Evolutionary conservation across 2,329 filamentous ascomycete species (phyloP).

Genomic region (Aspergillus aculeatinus): DNA sequence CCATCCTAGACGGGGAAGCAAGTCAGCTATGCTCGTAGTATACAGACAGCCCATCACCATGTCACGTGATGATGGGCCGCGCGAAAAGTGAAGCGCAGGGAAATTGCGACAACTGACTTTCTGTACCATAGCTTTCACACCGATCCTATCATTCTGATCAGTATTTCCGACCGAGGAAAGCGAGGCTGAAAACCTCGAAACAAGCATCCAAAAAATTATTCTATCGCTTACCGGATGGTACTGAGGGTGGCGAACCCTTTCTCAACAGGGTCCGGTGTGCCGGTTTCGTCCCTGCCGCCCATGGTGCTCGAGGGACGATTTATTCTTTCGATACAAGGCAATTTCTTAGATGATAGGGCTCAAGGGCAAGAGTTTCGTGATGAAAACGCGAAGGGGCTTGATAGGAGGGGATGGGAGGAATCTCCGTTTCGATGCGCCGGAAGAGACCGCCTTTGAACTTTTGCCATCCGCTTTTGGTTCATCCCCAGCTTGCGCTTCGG

Average conservation of each 20-base stretch:
- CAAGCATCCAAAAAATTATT: slow-evolving; percentile 9
- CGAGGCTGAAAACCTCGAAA: slow-evolving; percentile 1
- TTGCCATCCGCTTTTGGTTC: slow-evolving; percentile 18
- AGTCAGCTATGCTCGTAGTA: background rate
- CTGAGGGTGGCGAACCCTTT: slow-evolving; percentile 82
- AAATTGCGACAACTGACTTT: slow-evolving; percentile 55
- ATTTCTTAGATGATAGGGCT: slow-evolving; percentile 11
- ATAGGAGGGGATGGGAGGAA: slow-evolving; percentile 18
- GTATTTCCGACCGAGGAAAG: slow-evolving; percentile 38
- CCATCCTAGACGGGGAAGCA: slow-evolving; percentile 58
- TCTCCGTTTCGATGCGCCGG: slow-evolving; percentile 11
- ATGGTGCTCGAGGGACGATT: slow-evolving; percentile 37
- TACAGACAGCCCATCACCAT: background rate
- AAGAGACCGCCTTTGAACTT: slow-evolving; percentile 23
- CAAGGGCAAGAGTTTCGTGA: slow-evolving; percentile 12
- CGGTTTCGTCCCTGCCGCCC: slow-evolving; percentile 58
- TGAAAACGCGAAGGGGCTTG: slow-evolving; percentile 10
- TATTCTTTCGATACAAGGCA: background rate
- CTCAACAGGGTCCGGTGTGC: slow-evolving; percentile 62
- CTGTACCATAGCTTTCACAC: slow-evolving; percentile 66
- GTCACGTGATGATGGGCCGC: slow-evolving; percentile 33
- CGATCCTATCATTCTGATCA: slow-evolving; percentile 53
- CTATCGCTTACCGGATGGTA: slow-evolving; percentile 67
- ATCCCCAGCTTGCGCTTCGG: slow-evolving; percentile 4
- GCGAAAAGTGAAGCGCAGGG: slow-evolving; percentile 19